Conservation (phyloP, 139 green algal genomes). For the Dunaliella primolecta region DNA sequence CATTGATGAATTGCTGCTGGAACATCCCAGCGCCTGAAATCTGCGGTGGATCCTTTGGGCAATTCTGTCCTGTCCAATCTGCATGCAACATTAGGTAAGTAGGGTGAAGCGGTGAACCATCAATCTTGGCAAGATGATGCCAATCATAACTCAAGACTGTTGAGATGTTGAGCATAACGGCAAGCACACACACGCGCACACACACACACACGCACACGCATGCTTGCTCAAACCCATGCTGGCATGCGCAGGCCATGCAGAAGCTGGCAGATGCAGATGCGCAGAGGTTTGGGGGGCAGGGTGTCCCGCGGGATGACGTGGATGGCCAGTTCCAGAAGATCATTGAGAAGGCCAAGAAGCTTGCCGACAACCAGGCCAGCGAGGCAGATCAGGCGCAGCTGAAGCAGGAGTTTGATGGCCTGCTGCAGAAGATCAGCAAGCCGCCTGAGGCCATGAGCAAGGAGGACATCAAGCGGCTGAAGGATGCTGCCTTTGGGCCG, state of each 20-base stretch:
- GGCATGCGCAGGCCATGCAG: slow-evolving; percentile 27
- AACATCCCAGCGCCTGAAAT: too few species aligned
- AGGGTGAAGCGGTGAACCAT: too few species aligned
- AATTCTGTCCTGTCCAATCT: too few species aligned
- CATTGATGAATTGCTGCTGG: too few species aligned
- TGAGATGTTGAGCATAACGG: too few species aligned
- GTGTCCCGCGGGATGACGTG: neutral
- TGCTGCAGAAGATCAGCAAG: slow-evolving; percentile 36
- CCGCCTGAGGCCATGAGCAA: slow-evolving; percentile 24
- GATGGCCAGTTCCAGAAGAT: slow-evolving; percentile 42
- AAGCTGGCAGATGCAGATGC: slow-evolving; percentile 26
- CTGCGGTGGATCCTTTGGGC: too few species aligned
- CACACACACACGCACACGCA: too few species aligned
- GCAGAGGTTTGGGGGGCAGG: neutral
- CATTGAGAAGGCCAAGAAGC: slow-evolving; percentile 37
- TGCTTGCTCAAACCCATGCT: too few species aligned
- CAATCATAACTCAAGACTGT: too few species aligned
- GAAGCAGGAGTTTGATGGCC: slow-evolving; percentile 67
- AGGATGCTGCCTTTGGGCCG: slow-evolving; percentile 73
- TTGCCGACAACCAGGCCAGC: slow-evolving; percentile 20
- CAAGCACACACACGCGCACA: too few species aligned
- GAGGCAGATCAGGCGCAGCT: slow-evolving; percentile 45
- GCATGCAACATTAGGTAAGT: too few species aligned
- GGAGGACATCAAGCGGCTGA: slow-evolving; percentile 60
- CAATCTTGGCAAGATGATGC: too few species aligned